Conservation (phyloP, 129 eudicot species). For the Flaveria robusta region DNA sequence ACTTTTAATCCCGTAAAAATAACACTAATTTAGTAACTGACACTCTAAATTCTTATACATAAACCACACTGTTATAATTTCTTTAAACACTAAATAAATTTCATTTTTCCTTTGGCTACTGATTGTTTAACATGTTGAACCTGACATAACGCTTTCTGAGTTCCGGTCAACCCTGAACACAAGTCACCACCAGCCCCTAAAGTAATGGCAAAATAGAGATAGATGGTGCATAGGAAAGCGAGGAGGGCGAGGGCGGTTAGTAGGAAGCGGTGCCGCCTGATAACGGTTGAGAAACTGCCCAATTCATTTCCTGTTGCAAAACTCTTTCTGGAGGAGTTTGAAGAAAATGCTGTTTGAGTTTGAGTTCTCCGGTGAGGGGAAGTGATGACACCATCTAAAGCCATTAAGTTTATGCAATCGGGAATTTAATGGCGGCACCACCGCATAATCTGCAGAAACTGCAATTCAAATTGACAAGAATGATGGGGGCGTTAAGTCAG, state of each 20-base stretch:
- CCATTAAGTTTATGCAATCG: constrained; percentile 41
- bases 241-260: constrained; percentile 81
- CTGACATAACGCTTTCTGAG: constrained; percentile 69
- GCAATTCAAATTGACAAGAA: constrained; percentile 19
- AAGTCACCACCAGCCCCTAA: constrained; percentile 51
- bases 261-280: constrained; percentile 83
- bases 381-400: constrained; percentile 62
- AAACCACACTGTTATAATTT: constrained; percentile 17
- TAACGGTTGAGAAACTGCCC: constrained; percentile 65
- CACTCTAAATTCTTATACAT: constrained; percentile 28
- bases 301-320: constrained; percentile 53
- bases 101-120: constrained; percentile 64
- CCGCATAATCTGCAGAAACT: constrained; percentile 37
- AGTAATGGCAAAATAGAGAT: constrained; percentile 88
- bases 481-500: not conserved
- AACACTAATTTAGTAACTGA: not conserved
- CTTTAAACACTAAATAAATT: constrained; percentile 32
- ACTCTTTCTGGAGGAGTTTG: constrained; percentile 49
- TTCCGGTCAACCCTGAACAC: constrained; percentile 65
- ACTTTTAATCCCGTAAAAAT: not conserved
- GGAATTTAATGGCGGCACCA: constrained; percentile 20
- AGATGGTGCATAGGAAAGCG: constrained; percentile 69
- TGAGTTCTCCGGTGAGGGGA: constrained; percentile 84
- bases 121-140: constrained; percentile 56
- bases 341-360: constrained; percentile 57